Evolutionary conservation across 176 grass and related monocot genomes (phyloP), one percentile per base, ranked within the genome.

Genomic region (Lolium perenne): DNA sequence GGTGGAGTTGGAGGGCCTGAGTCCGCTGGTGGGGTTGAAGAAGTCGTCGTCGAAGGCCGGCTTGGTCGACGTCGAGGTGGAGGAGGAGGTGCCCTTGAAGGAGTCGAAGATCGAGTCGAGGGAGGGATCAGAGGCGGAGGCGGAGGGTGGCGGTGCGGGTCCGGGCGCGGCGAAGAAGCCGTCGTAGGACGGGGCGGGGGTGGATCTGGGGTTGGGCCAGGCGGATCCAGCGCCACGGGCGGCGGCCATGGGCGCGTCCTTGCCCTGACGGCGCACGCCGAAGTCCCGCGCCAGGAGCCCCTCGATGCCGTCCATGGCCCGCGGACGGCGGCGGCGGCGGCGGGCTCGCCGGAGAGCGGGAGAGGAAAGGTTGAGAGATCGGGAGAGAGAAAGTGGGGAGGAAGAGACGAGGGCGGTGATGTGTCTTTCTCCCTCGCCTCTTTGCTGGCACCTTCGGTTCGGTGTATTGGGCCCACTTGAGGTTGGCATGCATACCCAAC

Each of bases 251-350:
- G 88, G 94, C 1, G 85, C 90, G 7, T 81, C 84, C 89, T 94
- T 97, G 49, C 92, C 95, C 87, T 90, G 85, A 10, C 78, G 95
- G n/a, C 88, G 90, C 88, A 97, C 78, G 47, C 95, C 90, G 57
- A 97, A 97, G 81, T 97, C 90, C 32, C 83, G 83, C 40, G 92
- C 88, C 29, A 94, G 88, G 38, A 94, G 76, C 17, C 95, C 95
- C 87, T 93, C 87, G 88, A 94, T 92, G 50, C 91, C 95, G 29
- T 97, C 95, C 95, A 94, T 97, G 80, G 84, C 20, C 38, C 10
- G 45, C 22, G 83, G 76, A 46, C 64, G 4, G 26, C 29, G 45
- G 18, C 21, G 48, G 20, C 26, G 61, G 21, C 21, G 48, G 20
- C 26, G 61, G 21, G 56, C 85, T 77, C 82, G 76, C 80, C 80